Percentiles rank a stretch among this genome's conserved stretches.
phyloP scores from a whole-genome alignment of 306 rosid genomes.

The Canavalia ensiformis region DNA sequence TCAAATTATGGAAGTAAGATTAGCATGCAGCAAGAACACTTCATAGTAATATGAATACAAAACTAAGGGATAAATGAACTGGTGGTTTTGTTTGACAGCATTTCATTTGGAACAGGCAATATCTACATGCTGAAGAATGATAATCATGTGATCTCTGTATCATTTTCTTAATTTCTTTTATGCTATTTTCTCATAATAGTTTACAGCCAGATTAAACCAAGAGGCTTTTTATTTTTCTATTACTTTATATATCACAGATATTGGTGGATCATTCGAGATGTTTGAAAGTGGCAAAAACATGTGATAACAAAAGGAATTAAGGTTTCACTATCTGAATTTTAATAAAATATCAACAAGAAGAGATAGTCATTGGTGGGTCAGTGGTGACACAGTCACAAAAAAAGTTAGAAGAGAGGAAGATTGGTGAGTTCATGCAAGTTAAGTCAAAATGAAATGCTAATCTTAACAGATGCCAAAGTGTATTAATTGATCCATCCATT shows the following conservation, averaged over 20 bases:
- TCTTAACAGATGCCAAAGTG: background rate
- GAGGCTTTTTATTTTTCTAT: background rate
- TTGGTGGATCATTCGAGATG: background rate
- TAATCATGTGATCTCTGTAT: background rate
- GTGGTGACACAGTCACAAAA: slow-evolving; percentile 1
- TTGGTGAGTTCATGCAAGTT: background rate
- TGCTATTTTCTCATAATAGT: background rate
- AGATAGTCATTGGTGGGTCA: background rate
- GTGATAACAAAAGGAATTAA: slow-evolving; percentile 16
- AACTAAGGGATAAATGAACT: slow-evolving; percentile 11
- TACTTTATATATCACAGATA: slow-evolving; percentile 17
- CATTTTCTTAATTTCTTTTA: background rate
- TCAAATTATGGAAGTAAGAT: slow-evolving; percentile 1
- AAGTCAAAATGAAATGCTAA: background rate
- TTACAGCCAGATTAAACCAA: background rate
- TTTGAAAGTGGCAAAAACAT: slow-evolving; percentile 12
- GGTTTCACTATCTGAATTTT: background rate
- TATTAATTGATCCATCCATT: background rate
- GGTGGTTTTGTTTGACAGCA: background rate
- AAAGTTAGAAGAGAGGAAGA: background rate
- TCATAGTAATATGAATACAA: background rate
- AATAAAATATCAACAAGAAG: background rate
- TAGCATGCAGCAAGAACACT: slow-evolving; percentile 26
- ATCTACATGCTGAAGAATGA: background rate
- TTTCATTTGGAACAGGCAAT: slow-evolving; percentile 18